Conservation (phyloP, 345 rosid genomes). For the Acer campestre region DNA sequence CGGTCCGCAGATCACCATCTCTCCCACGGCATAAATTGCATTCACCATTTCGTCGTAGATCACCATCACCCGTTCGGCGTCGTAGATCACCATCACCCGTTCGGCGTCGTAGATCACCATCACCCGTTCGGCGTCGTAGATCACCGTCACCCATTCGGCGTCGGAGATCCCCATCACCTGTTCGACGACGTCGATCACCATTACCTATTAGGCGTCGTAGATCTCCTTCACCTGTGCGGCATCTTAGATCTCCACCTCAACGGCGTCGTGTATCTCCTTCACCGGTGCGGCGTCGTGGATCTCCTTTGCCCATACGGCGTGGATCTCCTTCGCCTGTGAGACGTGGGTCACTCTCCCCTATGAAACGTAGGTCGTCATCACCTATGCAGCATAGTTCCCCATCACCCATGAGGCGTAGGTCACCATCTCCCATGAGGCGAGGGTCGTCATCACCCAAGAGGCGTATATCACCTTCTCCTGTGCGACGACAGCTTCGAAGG, state of each 20-base stretch:
- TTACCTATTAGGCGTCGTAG: conserved; percentile 33
- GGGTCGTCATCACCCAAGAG: conserved; percentile 23
- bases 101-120: conserved; percentile 36
- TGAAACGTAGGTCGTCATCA: conserved; percentile 35
- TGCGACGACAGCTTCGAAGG: conserved; percentile 34
- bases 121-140: conserved; percentile 37
- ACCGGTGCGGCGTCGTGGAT: conserved; percentile 40
- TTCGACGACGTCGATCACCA: conserved; percentile 35
- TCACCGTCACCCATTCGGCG: conserved; percentile 45
- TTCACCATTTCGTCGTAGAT: conserved; percentile 26
- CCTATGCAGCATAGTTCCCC: neutral
- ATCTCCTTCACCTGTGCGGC: conserved; percentile 40
- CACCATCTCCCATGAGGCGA: conserved; percentile 29
- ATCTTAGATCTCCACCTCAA: conserved; percentile 28
- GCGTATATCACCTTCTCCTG: conserved; percentile 41
- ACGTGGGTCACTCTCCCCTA: conserved; percentile 36
- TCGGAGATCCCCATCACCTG: conserved; percentile 38
- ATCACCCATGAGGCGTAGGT: conserved; percentile 29
- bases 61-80: conserved; percentile 18
- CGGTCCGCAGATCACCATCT: conserved; percentile 37
- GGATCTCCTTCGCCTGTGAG: conserved; percentile 31
- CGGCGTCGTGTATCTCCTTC: conserved; percentile 32
- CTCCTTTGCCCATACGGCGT: conserved; percentile 38
- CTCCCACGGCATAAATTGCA: conserved; percentile 41
- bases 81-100: conserved; percentile 30